These are phyloP conservation scores for Cornus kousa DNA, from an alignment of 148 eudicot genomes.

Conservation along the genomic window DNA sequence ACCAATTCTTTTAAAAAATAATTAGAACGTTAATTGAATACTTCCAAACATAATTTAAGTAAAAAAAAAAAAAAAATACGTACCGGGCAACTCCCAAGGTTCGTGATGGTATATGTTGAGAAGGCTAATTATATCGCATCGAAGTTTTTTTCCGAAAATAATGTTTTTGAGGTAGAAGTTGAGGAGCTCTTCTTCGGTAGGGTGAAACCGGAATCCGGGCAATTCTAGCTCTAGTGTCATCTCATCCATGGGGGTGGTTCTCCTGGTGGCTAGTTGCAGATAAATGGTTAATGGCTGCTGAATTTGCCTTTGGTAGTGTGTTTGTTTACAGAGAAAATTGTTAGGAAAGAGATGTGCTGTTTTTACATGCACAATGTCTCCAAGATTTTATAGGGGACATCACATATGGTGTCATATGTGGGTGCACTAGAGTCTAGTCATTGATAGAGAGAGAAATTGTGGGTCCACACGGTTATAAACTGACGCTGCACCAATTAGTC, in stretches of 20 bases:
- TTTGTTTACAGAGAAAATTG: not conserved
- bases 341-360: not conserved
- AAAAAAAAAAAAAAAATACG: not conserved
- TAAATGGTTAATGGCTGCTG: not conserved
- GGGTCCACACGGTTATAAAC: slow-evolving; percentile 24
- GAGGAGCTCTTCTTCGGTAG: slow-evolving; percentile 81
- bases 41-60: too few species aligned
- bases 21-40: too few species aligned
- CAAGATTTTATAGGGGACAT: not conserved
- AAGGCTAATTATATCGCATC: slow-evolving; percentile 47
- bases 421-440: not conserved
- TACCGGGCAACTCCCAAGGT: slow-evolving; percentile 84
- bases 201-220: slow-evolving; percentile 89
- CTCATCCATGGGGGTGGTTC: slow-evolving; percentile 36
- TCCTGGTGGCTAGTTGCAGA: not conserved
- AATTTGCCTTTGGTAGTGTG: not conserved
- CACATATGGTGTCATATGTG: not conserved
- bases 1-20: too few species aligned
- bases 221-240: slow-evolving; percentile 33
- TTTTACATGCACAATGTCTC: not conserved
- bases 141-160: slow-evolving; percentile 40
- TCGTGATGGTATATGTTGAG: slow-evolving; percentile 68
- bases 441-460: not conserved
- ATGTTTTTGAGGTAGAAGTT: slow-evolving; percentile 67
- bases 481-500: not conserved